phyloP scores from a whole-genome alignment of 176 grass and related monocot species.

The Oryza australiensis region DNA sequence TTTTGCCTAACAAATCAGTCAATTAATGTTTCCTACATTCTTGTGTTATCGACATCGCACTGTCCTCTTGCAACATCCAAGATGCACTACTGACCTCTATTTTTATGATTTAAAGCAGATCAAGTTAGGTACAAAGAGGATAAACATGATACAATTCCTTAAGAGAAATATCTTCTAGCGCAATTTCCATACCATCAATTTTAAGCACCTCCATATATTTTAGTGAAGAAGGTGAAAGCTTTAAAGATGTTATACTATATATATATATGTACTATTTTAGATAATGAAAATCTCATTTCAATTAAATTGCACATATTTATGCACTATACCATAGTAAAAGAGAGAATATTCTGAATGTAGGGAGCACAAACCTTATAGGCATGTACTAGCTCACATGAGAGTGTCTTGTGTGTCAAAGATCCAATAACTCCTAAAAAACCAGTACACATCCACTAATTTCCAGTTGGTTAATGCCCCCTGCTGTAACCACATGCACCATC shows the following conservation, averaged over 20 bases:
- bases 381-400: slow-evolving; percentile 34
- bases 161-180: background rate
- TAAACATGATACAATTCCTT: background rate
- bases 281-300: background rate
- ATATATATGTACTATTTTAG: background rate
- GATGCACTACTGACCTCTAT: background rate
- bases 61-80: background rate
- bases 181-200: background rate
- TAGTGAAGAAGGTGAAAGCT: no score
- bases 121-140: background rate
- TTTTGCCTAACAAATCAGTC: background rate
- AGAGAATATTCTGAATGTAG: background rate
- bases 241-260: background rate
- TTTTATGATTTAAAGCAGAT: background rate
- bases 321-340: background rate
- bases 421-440: slow-evolving; percentile 29
- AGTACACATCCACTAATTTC: slow-evolving; percentile 33
- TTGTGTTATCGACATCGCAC: background rate
- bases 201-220: background rate
- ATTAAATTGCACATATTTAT: background rate
- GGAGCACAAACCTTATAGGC: background rate
- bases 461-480: slow-evolving; percentile 51
- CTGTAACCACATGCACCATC: slow-evolving; percentile 51
- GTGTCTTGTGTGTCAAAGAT: background rate
- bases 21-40: background rate